Conservation (phyloP, 2,329 filamentous ascomycete genomes). For the Coniochaeta pulveracea region DNA sequence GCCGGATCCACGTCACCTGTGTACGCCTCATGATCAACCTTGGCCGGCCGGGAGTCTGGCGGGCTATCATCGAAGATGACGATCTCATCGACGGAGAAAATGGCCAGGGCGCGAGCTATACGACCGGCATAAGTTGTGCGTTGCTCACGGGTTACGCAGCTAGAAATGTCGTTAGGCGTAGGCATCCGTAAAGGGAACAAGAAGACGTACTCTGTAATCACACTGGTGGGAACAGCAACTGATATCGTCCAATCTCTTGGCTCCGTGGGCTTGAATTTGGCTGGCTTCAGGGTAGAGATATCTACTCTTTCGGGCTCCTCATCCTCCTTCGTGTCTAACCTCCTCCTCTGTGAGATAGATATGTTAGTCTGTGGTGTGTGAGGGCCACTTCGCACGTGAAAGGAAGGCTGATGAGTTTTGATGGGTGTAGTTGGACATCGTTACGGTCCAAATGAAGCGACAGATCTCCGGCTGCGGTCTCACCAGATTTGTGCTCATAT, state of each 20-base stretch:
- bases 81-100: constrained; percentile 78
- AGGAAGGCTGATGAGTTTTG: too few relatives aligned
- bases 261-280: constrained; percentile 52
- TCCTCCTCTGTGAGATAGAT: constrained; percentile 41
- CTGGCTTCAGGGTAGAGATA: constrained; percentile 51
- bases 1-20: constrained; percentile 66
- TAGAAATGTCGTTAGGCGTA: constrained; percentile 20
- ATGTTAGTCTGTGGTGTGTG: too few relatives aligned
- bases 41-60: constrained; percentile 28
- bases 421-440: too few relatives aligned
- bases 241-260: constrained; percentile 65
- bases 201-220: constrained; percentile 52
- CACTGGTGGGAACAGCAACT: constrained; percentile 67
- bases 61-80: constrained; percentile 67
- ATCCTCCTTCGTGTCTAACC: constrained; percentile 31
- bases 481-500: too few relatives aligned
- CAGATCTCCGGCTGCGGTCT: too few relatives aligned
- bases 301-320: constrained; percentile 9
- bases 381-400: too few relatives aligned
- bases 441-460: too few relatives aligned
- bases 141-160: constrained; percentile 62
- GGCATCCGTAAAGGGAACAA: neutral
- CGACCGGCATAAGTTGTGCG: constrained; percentile 63
- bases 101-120: constrained; percentile 68
- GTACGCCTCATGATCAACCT: constrained; percentile 39